phyloP scores from a whole-genome alignment of 306 rosid genomes.

The Abrus precatorius region DNA sequence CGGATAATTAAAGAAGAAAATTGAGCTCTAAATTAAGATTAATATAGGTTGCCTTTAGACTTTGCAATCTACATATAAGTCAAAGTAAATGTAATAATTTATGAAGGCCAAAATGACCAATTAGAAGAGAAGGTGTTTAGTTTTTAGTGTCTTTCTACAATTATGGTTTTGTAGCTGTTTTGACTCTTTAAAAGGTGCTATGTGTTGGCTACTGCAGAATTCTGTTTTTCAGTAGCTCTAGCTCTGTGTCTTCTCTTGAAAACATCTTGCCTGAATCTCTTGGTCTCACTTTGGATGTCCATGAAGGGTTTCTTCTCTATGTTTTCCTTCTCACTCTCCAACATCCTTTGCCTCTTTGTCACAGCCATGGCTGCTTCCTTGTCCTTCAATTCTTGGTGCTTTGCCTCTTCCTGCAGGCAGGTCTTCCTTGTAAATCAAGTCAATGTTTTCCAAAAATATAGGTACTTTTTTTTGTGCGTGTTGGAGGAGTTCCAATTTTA shows the following conservation, averaged over 20 bases:
- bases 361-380: conserved; percentile 73
- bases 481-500: neutral
- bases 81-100: neutral
- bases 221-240: conserved; percentile 60
- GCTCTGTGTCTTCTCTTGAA: conserved; percentile 93
- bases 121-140: conserved; percentile 33
- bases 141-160: conserved; percentile 37
- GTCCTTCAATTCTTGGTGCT: conserved; percentile 64
- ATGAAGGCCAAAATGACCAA: conserved; percentile 38
- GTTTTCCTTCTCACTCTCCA: conserved; percentile 77
- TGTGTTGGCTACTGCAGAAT: conserved; percentile 45
- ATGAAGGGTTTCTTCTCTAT: conserved; percentile 82
- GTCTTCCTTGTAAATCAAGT: conserved; percentile 21
- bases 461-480: neutral
- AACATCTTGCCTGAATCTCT: conserved; percentile 90
- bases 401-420: conserved; percentile 70
- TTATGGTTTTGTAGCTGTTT: conserved; percentile 15
- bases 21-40: conserved; percentile 19
- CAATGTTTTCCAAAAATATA: conserved; percentile 9
- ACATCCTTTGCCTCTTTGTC: conserved; percentile 75
- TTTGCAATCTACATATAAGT: conserved; percentile 36
- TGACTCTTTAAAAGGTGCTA: conserved; percentile 8
- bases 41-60: conserved; percentile 43
- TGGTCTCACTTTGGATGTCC: conserved; percentile 85
- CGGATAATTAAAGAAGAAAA: neutral